Base-by-base conservation (phyloP, 805 yeast species). In the Lachancea sp. region DNA sequence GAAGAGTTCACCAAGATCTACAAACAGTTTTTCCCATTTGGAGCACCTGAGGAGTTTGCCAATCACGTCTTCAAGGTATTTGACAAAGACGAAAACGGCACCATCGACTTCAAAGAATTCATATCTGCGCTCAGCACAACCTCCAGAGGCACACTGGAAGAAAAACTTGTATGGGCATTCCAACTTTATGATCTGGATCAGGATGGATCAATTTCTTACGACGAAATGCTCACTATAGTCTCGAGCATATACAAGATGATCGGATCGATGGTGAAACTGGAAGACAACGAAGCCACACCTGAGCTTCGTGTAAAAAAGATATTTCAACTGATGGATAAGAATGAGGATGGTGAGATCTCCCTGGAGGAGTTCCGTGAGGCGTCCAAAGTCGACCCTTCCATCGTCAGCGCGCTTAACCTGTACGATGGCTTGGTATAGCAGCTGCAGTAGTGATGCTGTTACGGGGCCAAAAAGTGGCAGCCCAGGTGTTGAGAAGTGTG, bases 1-100 rank as follows among this genome's bases (percentile, higher is more conserved):
- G 85, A 82, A 35, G 97, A 92, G 56, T 87, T 92, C 61, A 78
- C 83, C 50, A 86, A 85, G 61, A 89, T 92, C 15, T 94, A 89
- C 67, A 86, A 86, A 60, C 97, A 92, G 57, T 92, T 90, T 62
- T 92, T 92, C 70, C 99, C 99, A 15, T 92, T 92, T 68, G 99
- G 99, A 0, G 96, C 90, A 55, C 96, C 98, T 1, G 76, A 83
- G 3, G 90, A 87, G 43, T 92, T 87, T 65, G 86, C 96, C 42
- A 84, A 78, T 43, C 83, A 81, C 51, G 81, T 94, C 12, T 92
- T 92, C 65, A 78, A 80, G 40, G 95, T 87, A 3, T 89, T 92
- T 62, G 97, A 92, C 60, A 73, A 75, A 30, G 92, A 87, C 57
- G 71, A 76, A 52, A 75, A 77, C 44, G 96, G 94, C 17, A 73